Conservation (phyloP, 192 early-diverging fungal genomes). For the Backusella macrospora region DNA sequence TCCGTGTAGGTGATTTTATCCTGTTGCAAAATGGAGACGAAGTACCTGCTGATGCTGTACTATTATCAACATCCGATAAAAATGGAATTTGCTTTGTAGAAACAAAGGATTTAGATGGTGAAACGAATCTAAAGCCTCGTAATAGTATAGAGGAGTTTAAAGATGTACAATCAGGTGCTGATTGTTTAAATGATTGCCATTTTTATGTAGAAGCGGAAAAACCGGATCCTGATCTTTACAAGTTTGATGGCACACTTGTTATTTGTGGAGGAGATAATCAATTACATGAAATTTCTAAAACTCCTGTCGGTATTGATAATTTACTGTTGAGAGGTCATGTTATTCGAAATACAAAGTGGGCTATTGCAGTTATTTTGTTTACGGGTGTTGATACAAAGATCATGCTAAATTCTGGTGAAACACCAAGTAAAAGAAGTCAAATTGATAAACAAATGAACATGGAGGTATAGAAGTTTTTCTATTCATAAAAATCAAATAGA, state of each 20-base stretch:
- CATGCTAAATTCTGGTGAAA: constrained; percentile 86
- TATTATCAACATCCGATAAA: constrained; percentile 78
- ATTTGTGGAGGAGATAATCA: constrained; percentile 26
- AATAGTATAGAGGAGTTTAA: constrained; percentile 65
- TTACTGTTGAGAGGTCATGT: constrained; percentile 88
- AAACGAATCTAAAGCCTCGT: constrained; percentile 95
- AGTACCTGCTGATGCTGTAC: constrained; percentile 83
- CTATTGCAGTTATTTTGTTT: constrained; percentile 78
- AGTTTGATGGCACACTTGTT: constrained; percentile 72
- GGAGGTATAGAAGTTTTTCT: constrained; percentile 40
- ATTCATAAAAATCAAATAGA: background rate
- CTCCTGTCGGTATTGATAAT: constrained; percentile 80
- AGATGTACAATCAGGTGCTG: constrained; percentile 69
- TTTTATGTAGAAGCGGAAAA: constrained; percentile 74
- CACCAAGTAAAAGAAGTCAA: constrained; percentile 86
- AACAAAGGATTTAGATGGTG: constrained; percentile 96
- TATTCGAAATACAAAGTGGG: constrained; percentile 90
- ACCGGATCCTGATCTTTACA: constrained; percentile 78
- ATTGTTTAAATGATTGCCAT: constrained; percentile 64
- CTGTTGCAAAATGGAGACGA: constrained; percentile 79
- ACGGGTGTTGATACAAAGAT: constrained; percentile 94
- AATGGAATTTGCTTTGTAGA: constrained; percentile 85
- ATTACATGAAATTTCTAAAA: constrained; percentile 37
- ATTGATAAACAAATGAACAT: constrained; percentile 71
- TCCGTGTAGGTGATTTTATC: constrained; percentile 88